Conservation (phyloP, 2,329 filamentous ascomycete species). For the Monilinia fructicola region DNA sequence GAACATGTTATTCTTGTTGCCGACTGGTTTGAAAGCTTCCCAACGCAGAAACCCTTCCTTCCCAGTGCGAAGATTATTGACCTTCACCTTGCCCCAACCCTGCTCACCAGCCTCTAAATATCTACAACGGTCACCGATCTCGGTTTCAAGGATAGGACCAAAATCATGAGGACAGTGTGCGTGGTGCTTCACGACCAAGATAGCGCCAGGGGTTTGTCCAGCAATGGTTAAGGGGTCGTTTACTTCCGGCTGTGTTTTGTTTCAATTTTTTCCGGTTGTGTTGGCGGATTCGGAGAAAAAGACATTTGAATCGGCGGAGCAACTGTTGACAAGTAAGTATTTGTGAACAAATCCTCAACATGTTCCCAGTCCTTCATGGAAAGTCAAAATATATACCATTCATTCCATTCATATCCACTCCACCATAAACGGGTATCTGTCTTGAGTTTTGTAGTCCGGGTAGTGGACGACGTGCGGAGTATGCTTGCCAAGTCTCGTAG, state of each 20-base stretch:
- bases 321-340: not conserved
- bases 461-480: not conserved
- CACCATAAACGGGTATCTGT: not conserved
- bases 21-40: constrained; percentile 7
- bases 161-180: not conserved
- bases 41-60: constrained; percentile 14
- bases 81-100: constrained; percentile 10
- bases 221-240: constrained; percentile 1
- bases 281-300: not conserved
- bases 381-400: not conserved
- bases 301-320: not conserved
- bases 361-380: not conserved
- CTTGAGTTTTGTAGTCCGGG: not conserved
- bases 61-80: constrained; percentile 16
- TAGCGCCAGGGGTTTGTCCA: constrained; percentile 9
- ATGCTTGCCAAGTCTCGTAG: constrained; percentile 17
- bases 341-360: not conserved
- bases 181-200: constrained; percentile 8
- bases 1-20: not conserved
- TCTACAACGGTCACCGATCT: constrained; percentile 5
- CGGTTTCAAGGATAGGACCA: not conserved
- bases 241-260: not conserved
- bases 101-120: not conserved
- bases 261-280: not conserved
- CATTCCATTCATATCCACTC: constrained; percentile 1